These are phyloP conservation scores for Pholiota conissans DNA, from an alignment of 768 basidiomycete species.

Conservation along the genomic window DNA sequence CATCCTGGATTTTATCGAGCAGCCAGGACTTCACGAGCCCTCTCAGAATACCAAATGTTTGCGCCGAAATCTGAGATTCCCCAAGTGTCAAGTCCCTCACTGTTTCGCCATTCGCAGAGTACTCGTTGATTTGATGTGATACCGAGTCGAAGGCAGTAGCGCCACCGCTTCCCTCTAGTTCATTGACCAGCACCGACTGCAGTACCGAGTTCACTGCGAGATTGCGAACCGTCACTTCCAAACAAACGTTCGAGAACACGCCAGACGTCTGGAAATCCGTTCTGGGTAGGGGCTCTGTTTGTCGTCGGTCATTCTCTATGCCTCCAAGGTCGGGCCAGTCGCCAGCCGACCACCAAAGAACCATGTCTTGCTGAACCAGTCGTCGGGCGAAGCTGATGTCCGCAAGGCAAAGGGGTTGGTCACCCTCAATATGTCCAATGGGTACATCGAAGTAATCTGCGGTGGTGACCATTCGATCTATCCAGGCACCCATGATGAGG, in stretches of 20 bases:
- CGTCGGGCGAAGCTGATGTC: conserved; percentile 92
- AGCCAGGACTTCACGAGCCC: conserved; percentile 90
- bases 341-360: conserved; percentile 96
- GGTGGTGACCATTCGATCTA: conserved; percentile 75
- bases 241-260: conserved; percentile 89
- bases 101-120: conserved; percentile 62
- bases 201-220: conserved; percentile 92
- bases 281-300: conserved; percentile 73
- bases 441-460: conserved; percentile 94
- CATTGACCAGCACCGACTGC: conserved; percentile 94
- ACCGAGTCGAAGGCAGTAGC: conserved; percentile 92
- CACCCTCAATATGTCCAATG: conserved; percentile 88
- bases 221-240: conserved; percentile 88
- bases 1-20: conserved; percentile 75
- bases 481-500: conserved; percentile 72
- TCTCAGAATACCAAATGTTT: conserved; percentile 84
- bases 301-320: conserved; percentile 80
- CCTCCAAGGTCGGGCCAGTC: conserved; percentile 93
- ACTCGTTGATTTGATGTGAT: conserved; percentile 89
- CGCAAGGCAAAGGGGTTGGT: conserved; percentile 83
- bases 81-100: conserved; percentile 80
- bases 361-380: conserved; percentile 81
- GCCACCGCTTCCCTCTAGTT: conserved; percentile 94
- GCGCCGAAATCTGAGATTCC: conserved; percentile 84
- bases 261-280: conserved; percentile 87